Evolutionary conservation across 768 basidiomycete species (phyloP).

Genomic region (Russula sp.): DNA sequence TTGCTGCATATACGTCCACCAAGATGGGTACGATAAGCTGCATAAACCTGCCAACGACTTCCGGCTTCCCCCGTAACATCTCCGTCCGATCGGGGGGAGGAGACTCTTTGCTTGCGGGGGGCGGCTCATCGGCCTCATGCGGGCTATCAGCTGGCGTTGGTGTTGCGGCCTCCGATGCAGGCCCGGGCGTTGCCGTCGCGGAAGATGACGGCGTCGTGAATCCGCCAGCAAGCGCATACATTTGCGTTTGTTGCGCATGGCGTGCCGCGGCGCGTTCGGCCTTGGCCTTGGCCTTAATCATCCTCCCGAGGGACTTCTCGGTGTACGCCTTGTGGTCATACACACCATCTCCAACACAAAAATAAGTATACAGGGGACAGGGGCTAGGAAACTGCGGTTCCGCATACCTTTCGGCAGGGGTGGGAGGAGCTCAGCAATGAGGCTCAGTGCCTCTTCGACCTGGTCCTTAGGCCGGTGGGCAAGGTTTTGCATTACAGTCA

Average conservation of each 20-base stretch:
- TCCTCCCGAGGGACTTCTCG: conserved; percentile 70
- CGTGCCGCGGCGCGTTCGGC: conserved; percentile 70
- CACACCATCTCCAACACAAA: conserved; percentile 62
- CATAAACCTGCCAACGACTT: conserved; percentile 81
- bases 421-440: conserved; percentile 88
- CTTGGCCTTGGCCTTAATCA: conserved; percentile 78
- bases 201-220: conserved; percentile 16
- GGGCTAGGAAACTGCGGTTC: neutral
- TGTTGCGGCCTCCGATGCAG: conserved; percentile 31
- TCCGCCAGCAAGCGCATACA: conserved; percentile 4
- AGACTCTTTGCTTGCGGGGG: conserved; percentile 28
- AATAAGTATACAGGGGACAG: neutral
- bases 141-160: conserved; percentile 27
- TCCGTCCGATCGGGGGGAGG: conserved; percentile 55
- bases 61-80: conserved; percentile 62
- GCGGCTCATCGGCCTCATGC: conserved; percentile 16
- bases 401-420: conserved; percentile 80
- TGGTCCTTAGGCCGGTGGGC: conserved; percentile 97
- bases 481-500: conserved; percentile 97
- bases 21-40: conserved; percentile 86
- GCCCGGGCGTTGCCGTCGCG: conserved; percentile 22
- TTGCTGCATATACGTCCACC: conserved; percentile 98
- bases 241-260: conserved; percentile 31
- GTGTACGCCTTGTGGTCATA: conserved; percentile 90
- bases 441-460: conserved; percentile 85